Percentiles rank a stretch among this genome's conserved stretches.
Evolutionary conservation across 23 red algal species (phyloP).

Genomic region (Gracilaria gracilis): DNA sequence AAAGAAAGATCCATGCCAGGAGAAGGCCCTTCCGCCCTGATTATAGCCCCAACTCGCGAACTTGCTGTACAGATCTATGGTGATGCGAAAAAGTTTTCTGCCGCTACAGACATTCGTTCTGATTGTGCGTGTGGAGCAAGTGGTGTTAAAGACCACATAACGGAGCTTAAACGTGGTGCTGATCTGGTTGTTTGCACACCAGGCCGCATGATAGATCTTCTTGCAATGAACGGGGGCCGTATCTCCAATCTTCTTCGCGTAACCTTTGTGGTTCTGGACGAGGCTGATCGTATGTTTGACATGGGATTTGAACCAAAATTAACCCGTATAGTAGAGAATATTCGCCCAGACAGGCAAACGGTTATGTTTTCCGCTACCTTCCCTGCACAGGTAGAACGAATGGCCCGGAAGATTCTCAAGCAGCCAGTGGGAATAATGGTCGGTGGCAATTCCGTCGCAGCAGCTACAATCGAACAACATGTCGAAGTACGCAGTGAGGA

Average conservation of each 20-base stretch:
- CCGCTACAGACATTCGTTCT: conserved; percentile 47
- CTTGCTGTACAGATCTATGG: conserved; percentile 95
- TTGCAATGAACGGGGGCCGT: conserved; percentile 91
- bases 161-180: conserved; percentile 85
- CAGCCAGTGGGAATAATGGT: conserved; percentile 83
- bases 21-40: conserved; percentile 88
- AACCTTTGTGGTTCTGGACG: conserved; percentile 92
- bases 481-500: conserved; percentile 89
- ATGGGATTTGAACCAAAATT: conserved; percentile 99
- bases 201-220: conserved; percentile 95
- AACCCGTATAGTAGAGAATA: conserved; percentile 84
- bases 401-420: conserved; percentile 77
- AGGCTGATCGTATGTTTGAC: conserved; percentile 99
- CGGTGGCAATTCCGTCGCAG: conserved; percentile 84
- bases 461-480: conserved; percentile 87
- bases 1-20: conserved; percentile 54
- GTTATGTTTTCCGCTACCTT: conserved; percentile 99
- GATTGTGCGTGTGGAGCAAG: conserved; percentile 93
- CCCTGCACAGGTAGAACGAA: conserved; percentile 75
- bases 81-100: conserved; percentile 76
- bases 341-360: conserved; percentile 91
- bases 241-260: conserved; percentile 86
- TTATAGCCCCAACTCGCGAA: conserved; percentile 97
- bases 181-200: conserved; percentile 93
- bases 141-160: conserved; percentile 90